Base-by-base conservation (phyloP, 768 basidiomycete genomes). In the Lanmaoa rubissima region DNA sequence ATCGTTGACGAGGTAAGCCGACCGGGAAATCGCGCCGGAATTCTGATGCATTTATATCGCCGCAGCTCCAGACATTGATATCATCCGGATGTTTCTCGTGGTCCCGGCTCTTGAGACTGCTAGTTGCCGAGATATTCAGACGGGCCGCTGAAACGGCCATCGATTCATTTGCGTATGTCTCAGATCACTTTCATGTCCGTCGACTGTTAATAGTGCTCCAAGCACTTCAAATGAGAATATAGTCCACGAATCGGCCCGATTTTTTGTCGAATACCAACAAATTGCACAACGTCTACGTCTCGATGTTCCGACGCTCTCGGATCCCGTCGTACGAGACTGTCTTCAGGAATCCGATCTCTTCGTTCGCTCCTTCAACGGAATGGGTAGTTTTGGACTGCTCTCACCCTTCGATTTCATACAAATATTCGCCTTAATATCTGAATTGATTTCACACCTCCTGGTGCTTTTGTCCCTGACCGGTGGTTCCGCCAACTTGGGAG, bases 341-440 rank as follows among this genome's bases (percentile, higher is more conserved):
- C 77, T 93, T n/a, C 86, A 89, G 57, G 90, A 93, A 73, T 89
- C 91, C 39, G 91, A 93, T 67, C 79, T 90, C 35, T 93, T 93
- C 66, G 87, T 88, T 42, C 82, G 88, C 56, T 92, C 91, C 12
- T 92, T 92, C 71, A 82, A 79, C 63, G 88, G 88, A 42, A 75
- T 77, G 63, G 82, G 86, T 38, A 82, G 87, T 12, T 90, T 92
- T 67, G 90, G 90, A 16, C 78, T 91, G 32, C 77, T 92, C 62
- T 90, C 88, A 3, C 91, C 90, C 9, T 79, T 92, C 54, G 90
- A 92, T 66, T 83, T 90, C 61, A 78, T 91, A 63, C 86, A 87
- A 62, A 75, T 92, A 63, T 74, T 92, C 60, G 84, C 87, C 41
- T 77, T 90, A 51, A 55, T 85, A 19, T 84, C 87, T 34, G 90